These are phyloP conservation scores for Fusarium ramigenum DNA, from an alignment of 2,329 filamentous ascomycete genomes.

Conservation along the genomic window DNA sequence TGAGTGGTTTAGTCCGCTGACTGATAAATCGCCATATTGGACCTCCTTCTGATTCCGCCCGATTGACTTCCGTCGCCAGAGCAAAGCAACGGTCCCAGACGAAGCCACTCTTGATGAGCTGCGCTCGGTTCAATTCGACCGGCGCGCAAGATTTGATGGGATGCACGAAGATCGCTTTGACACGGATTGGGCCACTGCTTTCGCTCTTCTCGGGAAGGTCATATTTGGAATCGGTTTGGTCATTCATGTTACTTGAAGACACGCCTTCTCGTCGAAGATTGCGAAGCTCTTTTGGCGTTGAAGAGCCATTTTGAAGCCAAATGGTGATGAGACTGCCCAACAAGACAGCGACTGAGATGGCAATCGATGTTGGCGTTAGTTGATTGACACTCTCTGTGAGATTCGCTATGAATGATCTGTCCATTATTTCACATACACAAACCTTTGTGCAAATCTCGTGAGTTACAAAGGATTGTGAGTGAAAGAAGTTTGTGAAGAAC, in stretches of 20 bases:
- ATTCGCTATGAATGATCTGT: background rate
- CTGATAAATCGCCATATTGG: slow-evolving; percentile 42
- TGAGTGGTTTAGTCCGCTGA: slow-evolving; percentile 37
- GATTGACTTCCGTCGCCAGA: slow-evolving; percentile 42
- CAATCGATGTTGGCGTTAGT: background rate
- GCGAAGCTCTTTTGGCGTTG: background rate
- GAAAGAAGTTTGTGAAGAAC: background rate
- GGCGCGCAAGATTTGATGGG: slow-evolving; percentile 44
- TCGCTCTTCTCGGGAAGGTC: background rate
- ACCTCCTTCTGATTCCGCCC: slow-evolving; percentile 20
- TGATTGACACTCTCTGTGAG: background rate
- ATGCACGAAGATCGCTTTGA: slow-evolving; percentile 44
- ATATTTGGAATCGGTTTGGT: slow-evolving; percentile 36
- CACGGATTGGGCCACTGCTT: slow-evolving; percentile 11
- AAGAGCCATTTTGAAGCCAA: background rate
- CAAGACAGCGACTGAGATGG: background rate
- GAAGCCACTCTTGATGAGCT: slow-evolving; percentile 41
- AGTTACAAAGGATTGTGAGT: background rate
- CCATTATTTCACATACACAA: background rate
- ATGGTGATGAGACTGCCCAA: background rate
- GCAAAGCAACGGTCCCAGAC: slow-evolving; percentile 42
- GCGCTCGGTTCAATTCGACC: slow-evolving; percentile 36
- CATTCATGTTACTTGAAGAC: slow-evolving; percentile 36
- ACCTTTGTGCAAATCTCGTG: background rate
- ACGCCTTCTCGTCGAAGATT: slow-evolving; percentile 34